phyloP scores from a whole-genome alignment of 179 eudicot genomes.

The Carnegiea gigantea region DNA sequence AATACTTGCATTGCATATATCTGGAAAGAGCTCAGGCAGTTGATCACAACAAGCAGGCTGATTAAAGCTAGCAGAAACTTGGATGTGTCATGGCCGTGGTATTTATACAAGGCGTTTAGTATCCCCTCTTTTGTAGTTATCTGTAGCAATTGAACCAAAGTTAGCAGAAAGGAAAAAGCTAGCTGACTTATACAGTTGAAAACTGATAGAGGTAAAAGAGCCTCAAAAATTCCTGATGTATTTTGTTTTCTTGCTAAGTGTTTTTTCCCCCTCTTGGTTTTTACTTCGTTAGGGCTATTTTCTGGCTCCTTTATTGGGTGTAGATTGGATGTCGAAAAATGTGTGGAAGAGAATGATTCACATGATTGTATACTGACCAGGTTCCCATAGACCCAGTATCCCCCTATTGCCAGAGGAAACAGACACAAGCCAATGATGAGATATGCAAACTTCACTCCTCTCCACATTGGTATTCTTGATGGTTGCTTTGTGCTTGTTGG shows the following conservation, averaged over 20 bases:
- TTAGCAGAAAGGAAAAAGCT: conserved; percentile 7
- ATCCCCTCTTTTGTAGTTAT: conserved; percentile 61
- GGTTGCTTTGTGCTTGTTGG: conserved; percentile 58
- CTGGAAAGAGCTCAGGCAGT: conserved; percentile 73
- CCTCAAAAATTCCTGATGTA: neutral
- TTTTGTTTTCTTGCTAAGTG: neutral
- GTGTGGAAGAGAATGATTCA: no score
- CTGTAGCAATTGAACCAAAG: conserved; percentile 28
- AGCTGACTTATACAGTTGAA: neutral
- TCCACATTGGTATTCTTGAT: conserved; percentile 78
- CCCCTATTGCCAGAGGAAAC: conserved; percentile 72
- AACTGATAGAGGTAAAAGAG: neutral
- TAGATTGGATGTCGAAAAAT: no score
- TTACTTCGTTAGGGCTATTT: no score
- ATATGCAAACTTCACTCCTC: conserved; percentile 63
- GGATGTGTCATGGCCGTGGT: conserved; percentile 52
- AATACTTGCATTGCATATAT: conserved; percentile 82
- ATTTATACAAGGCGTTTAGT: conserved; percentile 47
- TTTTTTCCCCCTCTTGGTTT: neutral
- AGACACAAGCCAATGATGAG: conserved; percentile 59
- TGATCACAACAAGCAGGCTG: conserved; percentile 54
- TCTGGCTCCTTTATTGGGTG: no score
- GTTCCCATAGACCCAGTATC: conserved; percentile 79
- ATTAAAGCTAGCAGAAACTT: conserved; percentile 41
- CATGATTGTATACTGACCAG: conserved; percentile 37